These are phyloP conservation scores for Sphagnum fallax DNA, from an alignment of 228 moss, liverwort and hornwort genomes.

Conservation along the genomic window DNA sequence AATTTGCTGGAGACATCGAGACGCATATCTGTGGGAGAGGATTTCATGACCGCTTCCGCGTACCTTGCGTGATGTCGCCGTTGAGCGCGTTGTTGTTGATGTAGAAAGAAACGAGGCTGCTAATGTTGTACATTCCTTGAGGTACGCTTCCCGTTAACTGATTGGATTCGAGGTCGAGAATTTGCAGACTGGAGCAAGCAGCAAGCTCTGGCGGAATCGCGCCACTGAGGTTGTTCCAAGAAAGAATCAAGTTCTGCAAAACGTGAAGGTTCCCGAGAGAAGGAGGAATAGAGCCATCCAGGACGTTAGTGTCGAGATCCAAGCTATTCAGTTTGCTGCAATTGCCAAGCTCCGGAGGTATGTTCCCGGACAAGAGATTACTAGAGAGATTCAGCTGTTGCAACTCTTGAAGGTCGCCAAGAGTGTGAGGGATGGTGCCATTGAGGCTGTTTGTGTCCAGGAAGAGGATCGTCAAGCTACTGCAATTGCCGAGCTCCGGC, in stretches of 20 bases:
- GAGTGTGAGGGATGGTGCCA: neutral
- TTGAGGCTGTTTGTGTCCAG: constrained; percentile 4
- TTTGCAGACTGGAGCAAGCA: neutral
- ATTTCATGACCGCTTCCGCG: no score
- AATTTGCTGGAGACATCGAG: constrained; percentile 24
- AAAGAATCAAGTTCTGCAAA: neutral
- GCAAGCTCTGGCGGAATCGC: neutral
- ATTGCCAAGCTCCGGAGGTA: constrained; percentile 12
- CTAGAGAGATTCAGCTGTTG: neutral
- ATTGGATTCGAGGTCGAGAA: neutral
- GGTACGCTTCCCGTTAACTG: constrained; percentile 22
- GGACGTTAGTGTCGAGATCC: constrained; percentile 5
- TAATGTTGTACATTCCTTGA: constrained; percentile 15
- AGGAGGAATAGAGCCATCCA: constrained; percentile 2
- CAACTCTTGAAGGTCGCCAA: neutral
- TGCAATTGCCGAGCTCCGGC: neutral
- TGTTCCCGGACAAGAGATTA: constrained; percentile 5
- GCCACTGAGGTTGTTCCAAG: constrained; percentile 6
- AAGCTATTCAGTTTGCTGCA: constrained; percentile 1
- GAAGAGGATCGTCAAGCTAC: neutral
- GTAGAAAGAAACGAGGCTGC: constrained; percentile 13
- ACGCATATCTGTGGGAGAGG: constrained; percentile 9
- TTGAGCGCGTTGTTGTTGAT: constrained; percentile 47
- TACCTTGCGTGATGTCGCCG: constrained; percentile 31
- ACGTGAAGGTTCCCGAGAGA: neutral